Base-by-base conservation (phyloP, 441 rosid genomes). In the Pelargonium australe region DNA sequence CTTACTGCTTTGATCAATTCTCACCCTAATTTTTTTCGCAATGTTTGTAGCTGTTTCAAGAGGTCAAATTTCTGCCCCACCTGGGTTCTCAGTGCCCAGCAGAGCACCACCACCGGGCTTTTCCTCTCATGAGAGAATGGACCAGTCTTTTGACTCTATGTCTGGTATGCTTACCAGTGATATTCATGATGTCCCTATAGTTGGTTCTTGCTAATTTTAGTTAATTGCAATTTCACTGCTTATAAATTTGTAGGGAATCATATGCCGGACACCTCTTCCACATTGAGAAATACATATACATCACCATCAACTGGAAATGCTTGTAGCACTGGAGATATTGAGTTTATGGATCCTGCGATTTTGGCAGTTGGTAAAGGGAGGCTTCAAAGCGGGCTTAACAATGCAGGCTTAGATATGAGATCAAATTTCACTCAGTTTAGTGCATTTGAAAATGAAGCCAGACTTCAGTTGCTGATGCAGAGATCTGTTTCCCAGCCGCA, bases 51-150 rank as follows among this genome's bases (percentile, higher is more conserved):
- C 85, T 82, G 95, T 81, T 82, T 80, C 97, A 55, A 85, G 98
- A 67, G 78, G 89, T 78, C 99, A 86, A 77, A 72, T 86, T 60
- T 86, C 95, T 23, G 96, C 89, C 14, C 99, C 98, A 5, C 99
- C 98, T 73, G 99, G 99, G 69, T 95, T 95, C 74, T 78, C 92
- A 64, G 81, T 83, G 63, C 89, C 98, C 65, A 89, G 75, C 76
- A 85, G 91, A 82, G 85, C 95, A 68, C 98, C 99, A 20, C 98
- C 99, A 34, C 99, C 97, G 4, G 98, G 98, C 64, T 95, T 95
- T 73, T 83, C 88, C 72, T 86, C 88, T 67, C 88, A 85, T 28
- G 96, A 84, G 72, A 88, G 94, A 80, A 69, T 75, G 76, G 90
- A 88, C 62, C 87, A 76, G 66, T 64, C 79, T 76, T 86, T 85